Evolutionary conservation across 306 rosid genomes (phyloP).

Genomic region (Fragaria vesca): DNA sequence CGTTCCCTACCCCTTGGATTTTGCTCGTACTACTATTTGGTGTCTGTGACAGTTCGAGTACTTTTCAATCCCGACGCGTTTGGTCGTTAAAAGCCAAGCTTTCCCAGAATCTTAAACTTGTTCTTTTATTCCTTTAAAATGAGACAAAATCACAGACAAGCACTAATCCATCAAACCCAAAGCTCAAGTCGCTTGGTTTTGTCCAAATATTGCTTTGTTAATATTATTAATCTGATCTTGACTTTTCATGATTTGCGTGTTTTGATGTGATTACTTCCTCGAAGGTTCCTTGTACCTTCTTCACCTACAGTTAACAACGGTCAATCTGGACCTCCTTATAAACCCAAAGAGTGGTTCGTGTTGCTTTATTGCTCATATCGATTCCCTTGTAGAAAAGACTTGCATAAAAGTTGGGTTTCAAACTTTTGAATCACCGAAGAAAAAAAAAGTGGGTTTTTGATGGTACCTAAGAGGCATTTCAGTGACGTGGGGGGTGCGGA

Average conservation of each 20-base stretch:
- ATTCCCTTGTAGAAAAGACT: slow-evolving; percentile 6
- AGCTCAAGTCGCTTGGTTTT: background rate
- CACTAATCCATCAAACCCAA: background rate
- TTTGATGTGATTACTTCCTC: background rate
- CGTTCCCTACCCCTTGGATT: background rate
- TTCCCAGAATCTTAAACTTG: background rate
- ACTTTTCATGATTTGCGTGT: slow-evolving; percentile 37
- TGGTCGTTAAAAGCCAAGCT: slow-evolving; percentile 2
- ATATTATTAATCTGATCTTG: slow-evolving; percentile 12
- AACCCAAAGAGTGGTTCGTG: background rate
- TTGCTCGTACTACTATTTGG: background rate
- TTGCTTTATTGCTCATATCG: background rate
- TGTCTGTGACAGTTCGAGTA: background rate
- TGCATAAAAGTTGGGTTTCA: background rate
- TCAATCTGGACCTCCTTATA: background rate
- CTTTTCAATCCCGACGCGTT: slow-evolving; percentile 35
- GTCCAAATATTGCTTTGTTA: background rate
- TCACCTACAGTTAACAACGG: background rate
- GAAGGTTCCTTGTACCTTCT: slow-evolving; percentile 42
- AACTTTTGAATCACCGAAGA: background rate
- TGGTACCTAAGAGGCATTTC: slow-evolving; percentile 37
- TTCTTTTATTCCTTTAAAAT: background rate
- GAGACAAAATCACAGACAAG: background rate
- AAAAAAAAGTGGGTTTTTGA: slow-evolving; percentile 23
- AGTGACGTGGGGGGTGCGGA: slow-evolving; percentile 3